Evolutionary conservation across 176 grass and related monocot genomes (phyloP), one percentile per base, ranked within the genome.

Genomic region (Musa itinerans): DNA sequence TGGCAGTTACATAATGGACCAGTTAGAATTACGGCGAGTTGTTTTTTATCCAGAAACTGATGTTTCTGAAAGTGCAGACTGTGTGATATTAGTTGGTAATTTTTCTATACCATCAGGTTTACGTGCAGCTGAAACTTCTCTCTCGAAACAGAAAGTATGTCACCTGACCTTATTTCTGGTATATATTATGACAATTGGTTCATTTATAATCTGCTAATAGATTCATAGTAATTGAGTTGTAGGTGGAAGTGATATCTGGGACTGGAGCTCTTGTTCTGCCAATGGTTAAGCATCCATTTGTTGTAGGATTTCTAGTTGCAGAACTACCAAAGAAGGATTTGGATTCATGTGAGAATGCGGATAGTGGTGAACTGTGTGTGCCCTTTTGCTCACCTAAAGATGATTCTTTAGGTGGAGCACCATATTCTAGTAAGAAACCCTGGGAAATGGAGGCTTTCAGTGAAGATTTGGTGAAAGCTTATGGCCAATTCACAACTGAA

Each of bases 281-380:
- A 15, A 74, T 94, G 82, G 91, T 94, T 66, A 94, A 93, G 59
- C 85, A 94, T 79, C 91, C 91, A 73, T 94, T 90, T 86, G 83
- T 94, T 81, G 87, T 94, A 68, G 91, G 91, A 57, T 94, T 94
- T 84, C 74, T 94, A 72, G 91, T 94, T 81, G 87, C 80, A 74
- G 91, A 94, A 71, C 80, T 90, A 81, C 87, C 85, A 62, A 86
- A 88, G 75, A 26, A 82, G 57, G 75, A 87, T 77, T 51, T 63
- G 52, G 83, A 61, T 50, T 29, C 13, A 79, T 72, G 21, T 65
- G 73, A 78, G 69, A 79, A 68, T 56, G 52, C 49, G 26, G 17
- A 15, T 74, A 65, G 52, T 74, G 7, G 66, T 76, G 77, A 83
- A 83, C 22, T 27, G 55, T 57, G 64, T 65, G 71, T 76, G 69